phyloP scores from a whole-genome alignment of 306 rosid genomes.

The Lagenaria siceraria region DNA sequence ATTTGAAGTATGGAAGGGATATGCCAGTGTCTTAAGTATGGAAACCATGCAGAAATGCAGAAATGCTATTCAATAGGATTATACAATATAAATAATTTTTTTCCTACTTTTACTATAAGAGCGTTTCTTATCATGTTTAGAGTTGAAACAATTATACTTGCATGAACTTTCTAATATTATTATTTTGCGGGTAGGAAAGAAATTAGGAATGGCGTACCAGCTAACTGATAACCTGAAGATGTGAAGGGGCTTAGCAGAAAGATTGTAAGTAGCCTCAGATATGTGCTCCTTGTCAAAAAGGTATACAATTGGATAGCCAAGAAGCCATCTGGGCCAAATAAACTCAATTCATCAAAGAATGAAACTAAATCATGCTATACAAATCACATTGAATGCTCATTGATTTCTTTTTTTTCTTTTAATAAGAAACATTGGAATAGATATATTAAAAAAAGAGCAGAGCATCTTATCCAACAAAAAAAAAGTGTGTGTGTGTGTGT shows the following conservation, averaged over 20 bases:
- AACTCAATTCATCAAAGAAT: background rate
- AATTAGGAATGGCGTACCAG: constrained; percentile 43
- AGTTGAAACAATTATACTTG: background rate
- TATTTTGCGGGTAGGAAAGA: background rate
- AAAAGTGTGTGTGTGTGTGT: no score
- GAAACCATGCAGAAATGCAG: background rate
- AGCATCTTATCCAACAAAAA: no score
- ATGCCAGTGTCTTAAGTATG: background rate
- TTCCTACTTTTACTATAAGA: background rate
- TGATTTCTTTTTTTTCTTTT: background rate
- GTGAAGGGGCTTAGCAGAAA: constrained; percentile 68
- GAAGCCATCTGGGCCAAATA: constrained; percentile 72
- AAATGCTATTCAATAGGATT: background rate
- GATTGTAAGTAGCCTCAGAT: constrained; percentile 54
- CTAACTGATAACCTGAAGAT: constrained; percentile 48
- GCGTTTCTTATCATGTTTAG: background rate
- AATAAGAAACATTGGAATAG: background rate
- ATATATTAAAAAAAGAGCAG: background rate
- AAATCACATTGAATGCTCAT: background rate
- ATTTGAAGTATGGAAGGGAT: background rate
- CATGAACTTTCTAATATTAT: background rate
- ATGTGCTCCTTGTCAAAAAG: constrained; percentile 58
- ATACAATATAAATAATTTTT: background rate
- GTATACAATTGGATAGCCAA: constrained; percentile 80
- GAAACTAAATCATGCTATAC: background rate